phyloP scores from a whole-genome alignment of 106 monocot species.

The Hemerocallis citrina region DNA sequence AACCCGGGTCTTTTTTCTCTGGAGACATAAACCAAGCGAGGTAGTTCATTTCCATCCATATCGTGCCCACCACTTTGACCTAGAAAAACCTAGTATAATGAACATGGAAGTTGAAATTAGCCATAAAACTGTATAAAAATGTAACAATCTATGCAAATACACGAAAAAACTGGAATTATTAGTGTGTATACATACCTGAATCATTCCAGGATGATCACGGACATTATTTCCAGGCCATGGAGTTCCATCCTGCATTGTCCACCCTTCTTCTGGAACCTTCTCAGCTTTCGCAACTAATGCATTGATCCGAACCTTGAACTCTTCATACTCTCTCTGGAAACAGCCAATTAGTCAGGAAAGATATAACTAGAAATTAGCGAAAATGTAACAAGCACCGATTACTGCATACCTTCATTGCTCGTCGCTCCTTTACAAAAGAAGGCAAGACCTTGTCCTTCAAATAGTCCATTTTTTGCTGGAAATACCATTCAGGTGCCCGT shows the following conservation, averaged over 20 bases:
- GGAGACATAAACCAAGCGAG: conserved; percentile 28
- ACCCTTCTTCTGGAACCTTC: conserved; percentile 87
- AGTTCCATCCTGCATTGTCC: conserved; percentile 94
- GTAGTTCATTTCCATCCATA: conserved; percentile 26
- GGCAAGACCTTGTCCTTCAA: no score
- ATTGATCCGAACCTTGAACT: conserved; percentile 84
- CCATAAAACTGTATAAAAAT: background rate
- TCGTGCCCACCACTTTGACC: conserved; percentile 30
- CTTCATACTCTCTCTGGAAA: conserved; percentile 80
- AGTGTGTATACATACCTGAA: conserved; percentile 63
- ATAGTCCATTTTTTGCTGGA: no score
- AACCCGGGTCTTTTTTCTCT: conserved; percentile 30
- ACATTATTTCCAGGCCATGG: conserved; percentile 86
- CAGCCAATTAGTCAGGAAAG: no score
- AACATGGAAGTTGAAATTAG: background rate
- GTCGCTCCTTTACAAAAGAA: no score
- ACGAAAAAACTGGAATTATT: no score
- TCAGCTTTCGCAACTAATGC: conserved; percentile 76
- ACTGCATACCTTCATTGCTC: conserved; percentile 44
- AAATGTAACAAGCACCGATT: background rate
- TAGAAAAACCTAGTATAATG: conserved; percentile 17
- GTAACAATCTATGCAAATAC: background rate
- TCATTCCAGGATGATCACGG: conserved; percentile 88
- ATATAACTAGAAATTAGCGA: no score
- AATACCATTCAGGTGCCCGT: no score